Evolutionary conservation across 768 basidiomycete species (phyloP), one percentile per base, ranked within the genome.

Genomic region (Cystofilobasidium capitatum): DNA sequence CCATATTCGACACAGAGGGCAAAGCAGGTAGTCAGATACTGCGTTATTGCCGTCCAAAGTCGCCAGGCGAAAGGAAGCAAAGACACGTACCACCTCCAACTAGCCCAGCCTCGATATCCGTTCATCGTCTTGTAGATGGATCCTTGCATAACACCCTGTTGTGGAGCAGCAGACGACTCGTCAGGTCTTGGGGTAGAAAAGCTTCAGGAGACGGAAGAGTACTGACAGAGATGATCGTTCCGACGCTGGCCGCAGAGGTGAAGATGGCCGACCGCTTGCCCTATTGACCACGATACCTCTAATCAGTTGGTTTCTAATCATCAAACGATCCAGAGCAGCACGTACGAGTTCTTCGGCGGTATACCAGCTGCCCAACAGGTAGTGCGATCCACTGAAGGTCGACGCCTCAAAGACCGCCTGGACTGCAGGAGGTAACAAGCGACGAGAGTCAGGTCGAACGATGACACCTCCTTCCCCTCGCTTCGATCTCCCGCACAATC

Each of bases 241-340:
- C 59, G 3, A 44, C 39, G 3, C 29, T 31, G 1, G 59, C 59
- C 4, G 59, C 59, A 7, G 10, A 2, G 24, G 39, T 61, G 31
- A 61, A 61, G 59, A 61, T 61, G 39, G 59, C 59, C 20, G 39
- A 40, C 17, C 59, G 59, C 39, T 61, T 61, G 39, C 59, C 59
- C 49, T 54, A 31, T 13, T n/a, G n/a, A n/a, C n/a, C n/a, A n/a
- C n/a, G n/a, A n/a, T n/a, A n/a, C n/a, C n/a, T n/a, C n/a, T n/a
- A n/a, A n/a, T n/a, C n/a, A n/a, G n/a, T n/a, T n/a, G n/a, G n/a
- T n/a, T n/a, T n/a, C n/a, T n/a, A n/a, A n/a, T n/a, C n/a, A n/a
- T n/a, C n/a, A 12, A 49, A 24, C 20, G 45, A 49, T 16, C 7
- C 10, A 5, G 13, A 54, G 24, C 3, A 54, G 24, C 26, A 54